Conservation (phyloP, 129 eudicot species). For the Apium graveolens region DNA sequence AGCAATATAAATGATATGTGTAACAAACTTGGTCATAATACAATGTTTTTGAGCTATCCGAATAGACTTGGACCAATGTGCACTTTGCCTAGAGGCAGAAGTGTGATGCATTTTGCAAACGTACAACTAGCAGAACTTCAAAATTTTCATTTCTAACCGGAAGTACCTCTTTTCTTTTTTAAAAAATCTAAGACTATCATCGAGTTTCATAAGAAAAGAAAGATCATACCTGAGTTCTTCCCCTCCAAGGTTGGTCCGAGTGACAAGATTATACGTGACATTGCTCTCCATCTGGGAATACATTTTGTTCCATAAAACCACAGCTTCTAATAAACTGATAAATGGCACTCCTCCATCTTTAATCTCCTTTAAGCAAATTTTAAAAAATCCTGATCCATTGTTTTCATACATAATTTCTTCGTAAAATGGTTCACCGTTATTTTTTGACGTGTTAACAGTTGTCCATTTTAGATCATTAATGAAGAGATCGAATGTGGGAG, state of each 20-base stretch:
- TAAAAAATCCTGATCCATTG: not conserved
- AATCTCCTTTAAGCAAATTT: not conserved
- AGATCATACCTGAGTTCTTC: slow-evolving; percentile 7
- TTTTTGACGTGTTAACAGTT: not conserved
- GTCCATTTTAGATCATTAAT: not conserved
- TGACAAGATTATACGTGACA: not conserved
- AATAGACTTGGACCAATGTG: no score
- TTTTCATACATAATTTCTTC: not conserved
- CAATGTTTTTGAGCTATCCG: no score
- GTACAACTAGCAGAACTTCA: no score
- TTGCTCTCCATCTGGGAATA: slow-evolving; percentile 1
- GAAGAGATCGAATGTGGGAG: slow-evolving; percentile 2
- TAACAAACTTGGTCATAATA: no score
- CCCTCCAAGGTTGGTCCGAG: slow-evolving; percentile 8
- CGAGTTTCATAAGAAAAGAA: not conserved
- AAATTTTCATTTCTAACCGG: no score
- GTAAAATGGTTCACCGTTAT: not conserved
- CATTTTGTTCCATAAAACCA: not conserved
- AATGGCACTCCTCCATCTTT: slow-evolving; percentile 5
- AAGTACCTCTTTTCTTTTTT: no score
- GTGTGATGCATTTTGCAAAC: no score
- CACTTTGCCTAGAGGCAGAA: no score
- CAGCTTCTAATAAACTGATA: not conserved
- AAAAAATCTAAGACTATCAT: no score
- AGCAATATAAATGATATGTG: no score